A percentile compares a stretch with the other conserved stretches of the same genome.
phyloP scores from a whole-genome alignment of 2,329 filamentous ascomycete species.

The Fusarium nurragi region DNA sequence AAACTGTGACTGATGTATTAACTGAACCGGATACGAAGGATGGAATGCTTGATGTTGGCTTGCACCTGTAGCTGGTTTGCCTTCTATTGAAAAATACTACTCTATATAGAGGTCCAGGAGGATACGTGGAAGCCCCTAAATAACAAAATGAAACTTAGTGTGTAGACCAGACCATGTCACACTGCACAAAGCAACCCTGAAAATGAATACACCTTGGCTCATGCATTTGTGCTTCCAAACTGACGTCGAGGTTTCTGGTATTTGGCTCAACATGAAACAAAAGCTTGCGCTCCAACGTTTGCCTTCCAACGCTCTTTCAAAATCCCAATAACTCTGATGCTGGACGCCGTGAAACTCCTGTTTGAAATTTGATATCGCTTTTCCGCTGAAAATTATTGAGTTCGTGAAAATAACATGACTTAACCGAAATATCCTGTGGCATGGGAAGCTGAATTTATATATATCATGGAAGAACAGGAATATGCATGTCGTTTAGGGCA shows the following conservation, averaged over 20 bases:
- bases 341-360: slow-evolving; percentile 19
- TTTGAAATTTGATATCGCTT: slow-evolving; percentile 18
- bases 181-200: slow-evolving; percentile 11
- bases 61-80: slow-evolving; percentile 10
- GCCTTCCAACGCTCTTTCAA: slow-evolving; percentile 15
- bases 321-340: slow-evolving; percentile 3
- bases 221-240: not conserved
- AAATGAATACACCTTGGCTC: not conserved
- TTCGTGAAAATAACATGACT: slow-evolving; percentile 12
- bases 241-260: not conserved
- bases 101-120: slow-evolving; percentile 5
- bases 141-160: not conserved
- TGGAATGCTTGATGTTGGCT: not conserved
- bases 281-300: slow-evolving; percentile 22
- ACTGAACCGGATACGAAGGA: not conserved
- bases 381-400: slow-evolving; percentile 7
- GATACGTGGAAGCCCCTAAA: not conserved
- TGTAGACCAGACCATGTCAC: not conserved
- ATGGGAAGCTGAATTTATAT: not conserved
- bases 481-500: slow-evolving; percentile 27
- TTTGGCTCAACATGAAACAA: not conserved
- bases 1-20: not conserved
- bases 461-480: not conserved
- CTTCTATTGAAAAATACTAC: slow-evolving; percentile 13
- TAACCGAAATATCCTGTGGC: not conserved